These are phyloP conservation scores for Plasmopara muralis DNA, from an alignment of 352 stramenopile species.

Conservation along the genomic window DNA sequence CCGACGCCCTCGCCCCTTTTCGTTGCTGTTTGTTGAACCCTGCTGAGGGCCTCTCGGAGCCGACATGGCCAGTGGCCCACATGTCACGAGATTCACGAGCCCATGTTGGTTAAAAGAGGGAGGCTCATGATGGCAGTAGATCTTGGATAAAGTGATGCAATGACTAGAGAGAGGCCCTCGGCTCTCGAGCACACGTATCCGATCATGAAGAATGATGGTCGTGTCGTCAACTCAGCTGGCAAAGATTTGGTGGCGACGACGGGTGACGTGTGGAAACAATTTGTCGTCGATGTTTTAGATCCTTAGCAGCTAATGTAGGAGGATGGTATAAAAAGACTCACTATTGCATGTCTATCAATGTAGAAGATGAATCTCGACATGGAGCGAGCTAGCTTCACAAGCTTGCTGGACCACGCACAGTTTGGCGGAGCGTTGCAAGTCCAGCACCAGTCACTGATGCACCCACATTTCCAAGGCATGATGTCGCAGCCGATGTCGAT, in stretches of 20 bases:
- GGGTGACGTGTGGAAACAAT: background rate
- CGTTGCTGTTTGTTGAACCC: slow-evolving; percentile 10
- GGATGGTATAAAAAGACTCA: slow-evolving; percentile 18
- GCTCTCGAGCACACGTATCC: slow-evolving; percentile 11
- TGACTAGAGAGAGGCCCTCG: slow-evolving; percentile 7
- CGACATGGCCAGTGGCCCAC: background rate
- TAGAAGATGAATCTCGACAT: slow-evolving; percentile 43
- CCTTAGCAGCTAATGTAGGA: slow-evolving; percentile 1
- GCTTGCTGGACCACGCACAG: slow-evolving; percentile 24
- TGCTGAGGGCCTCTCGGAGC: slow-evolving; percentile 2
- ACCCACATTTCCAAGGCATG: slow-evolving; percentile 20
- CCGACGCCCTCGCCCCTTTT: slow-evolving; percentile 11
- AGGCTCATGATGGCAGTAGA: background rate
- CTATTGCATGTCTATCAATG: slow-evolving; percentile 21
- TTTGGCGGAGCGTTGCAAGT: slow-evolving; percentile 24
- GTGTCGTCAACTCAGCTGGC: slow-evolving; percentile 5
- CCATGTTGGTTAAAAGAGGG: slow-evolving; percentile 6
- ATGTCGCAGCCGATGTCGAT: slow-evolving; percentile 22
- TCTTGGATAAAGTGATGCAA: slow-evolving; percentile 4
- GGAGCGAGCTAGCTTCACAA: slow-evolving; percentile 28
- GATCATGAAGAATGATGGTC: slow-evolving; percentile 7
- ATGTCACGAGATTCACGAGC: slow-evolving; percentile 11
- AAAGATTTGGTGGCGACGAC: slow-evolving; percentile 4
- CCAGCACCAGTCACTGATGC: slow-evolving; percentile 10
- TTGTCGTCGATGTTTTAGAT: background rate